Conservation (phyloP, 2,329 filamentous ascomycete genomes). For the Tolypocladium nubicola region DNA sequence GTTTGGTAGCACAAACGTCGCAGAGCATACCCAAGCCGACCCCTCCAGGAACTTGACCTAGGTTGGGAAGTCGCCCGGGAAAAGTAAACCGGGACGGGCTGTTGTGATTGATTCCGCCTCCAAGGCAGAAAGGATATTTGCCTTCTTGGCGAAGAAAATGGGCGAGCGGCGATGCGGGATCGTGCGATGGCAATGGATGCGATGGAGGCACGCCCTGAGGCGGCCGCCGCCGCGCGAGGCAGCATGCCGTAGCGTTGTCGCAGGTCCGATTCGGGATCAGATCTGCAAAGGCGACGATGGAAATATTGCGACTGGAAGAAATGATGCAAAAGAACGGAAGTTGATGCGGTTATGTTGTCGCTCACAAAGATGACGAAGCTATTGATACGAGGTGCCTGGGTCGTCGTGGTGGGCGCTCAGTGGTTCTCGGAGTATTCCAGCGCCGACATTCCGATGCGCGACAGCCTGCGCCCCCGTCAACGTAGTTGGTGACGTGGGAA, state of each 20-base stretch:
- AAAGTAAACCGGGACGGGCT: slow-evolving; percentile 23
- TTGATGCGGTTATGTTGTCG: background rate
- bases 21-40: slow-evolving; percentile 17
- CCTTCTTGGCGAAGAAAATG: slow-evolving; percentile 10
- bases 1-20: background rate
- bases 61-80: slow-evolving; percentile 6
- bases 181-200: slow-evolving; percentile 9
- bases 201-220: slow-evolving; percentile 9
- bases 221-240: slow-evolving; percentile 11
- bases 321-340: background rate
- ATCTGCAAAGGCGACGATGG: background rate
- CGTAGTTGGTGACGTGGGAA: slow-evolving; percentile 16
- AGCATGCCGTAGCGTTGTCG: slow-evolving; percentile 8
- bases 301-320: no score
- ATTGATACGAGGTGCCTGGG: background rate
- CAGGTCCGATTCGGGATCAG: background rate
- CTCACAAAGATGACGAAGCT: background rate
- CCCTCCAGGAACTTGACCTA: slow-evolving; percentile 9
- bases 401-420: slow-evolving; percentile 8
- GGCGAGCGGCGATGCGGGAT: slow-evolving; percentile 11
- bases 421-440: slow-evolving; percentile 16
- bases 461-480: slow-evolving; percentile 3
- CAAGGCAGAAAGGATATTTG: slow-evolving; percentile 24
- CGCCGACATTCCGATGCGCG: slow-evolving; percentile 16
- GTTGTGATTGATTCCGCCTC: slow-evolving; percentile 10